Evolutionary conservation across 2,329 filamentous ascomycete species (phyloP).

Genomic region (Pyrenophora graminea): DNA sequence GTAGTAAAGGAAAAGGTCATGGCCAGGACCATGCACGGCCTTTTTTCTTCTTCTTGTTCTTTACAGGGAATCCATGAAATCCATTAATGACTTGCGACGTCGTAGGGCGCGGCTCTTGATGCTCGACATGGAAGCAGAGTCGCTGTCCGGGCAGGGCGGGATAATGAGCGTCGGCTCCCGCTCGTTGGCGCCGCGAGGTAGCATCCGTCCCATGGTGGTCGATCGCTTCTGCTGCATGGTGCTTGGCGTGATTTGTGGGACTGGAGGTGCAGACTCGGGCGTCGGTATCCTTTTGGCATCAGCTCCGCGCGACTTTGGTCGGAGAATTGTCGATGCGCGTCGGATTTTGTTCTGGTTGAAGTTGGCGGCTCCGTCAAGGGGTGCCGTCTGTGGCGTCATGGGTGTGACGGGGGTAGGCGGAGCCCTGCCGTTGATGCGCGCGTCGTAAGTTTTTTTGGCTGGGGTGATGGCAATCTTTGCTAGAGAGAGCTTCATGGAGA

Average conservation of each 20-base stretch:
- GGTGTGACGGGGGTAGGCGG: slow-evolving; percentile 38
- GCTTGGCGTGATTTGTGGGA: slow-evolving; percentile 21
- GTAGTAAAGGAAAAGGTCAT: slow-evolving; percentile 20
- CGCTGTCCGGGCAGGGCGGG: slow-evolving; percentile 37
- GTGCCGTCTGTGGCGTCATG: slow-evolving; percentile 41
- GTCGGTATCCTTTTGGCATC: slow-evolving; percentile 23
- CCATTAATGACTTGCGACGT: slow-evolving; percentile 47
- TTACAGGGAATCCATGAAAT: slow-evolving; percentile 33
- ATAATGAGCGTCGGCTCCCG: slow-evolving; percentile 41
- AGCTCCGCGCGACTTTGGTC: slow-evolving; percentile 29
- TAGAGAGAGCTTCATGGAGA: slow-evolving; percentile 44
- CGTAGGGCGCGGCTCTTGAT: slow-evolving; percentile 36
- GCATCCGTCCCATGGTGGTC: slow-evolving; percentile 28
- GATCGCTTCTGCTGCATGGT: slow-evolving; percentile 22
- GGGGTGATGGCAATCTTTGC: slow-evolving; percentile 46
- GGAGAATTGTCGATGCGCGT: slow-evolving; percentile 37
- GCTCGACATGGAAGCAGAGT: slow-evolving; percentile 20
- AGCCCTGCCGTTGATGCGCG: slow-evolving; percentile 29
- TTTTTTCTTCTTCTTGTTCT: not conserved
- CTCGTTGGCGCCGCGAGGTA: slow-evolving; percentile 44
- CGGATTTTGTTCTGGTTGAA: slow-evolving; percentile 35
- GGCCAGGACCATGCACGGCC: slow-evolving; percentile 1
- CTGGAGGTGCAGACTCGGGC: slow-evolving; percentile 31
- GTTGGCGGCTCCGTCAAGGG: slow-evolving; percentile 25
- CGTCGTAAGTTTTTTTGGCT: slow-evolving; percentile 38